Evolutionary conservation across 176 grass and related monocot species (phyloP), one percentile per base, ranked within the genome.

Genomic region (Lolium multiflorum): DNA sequence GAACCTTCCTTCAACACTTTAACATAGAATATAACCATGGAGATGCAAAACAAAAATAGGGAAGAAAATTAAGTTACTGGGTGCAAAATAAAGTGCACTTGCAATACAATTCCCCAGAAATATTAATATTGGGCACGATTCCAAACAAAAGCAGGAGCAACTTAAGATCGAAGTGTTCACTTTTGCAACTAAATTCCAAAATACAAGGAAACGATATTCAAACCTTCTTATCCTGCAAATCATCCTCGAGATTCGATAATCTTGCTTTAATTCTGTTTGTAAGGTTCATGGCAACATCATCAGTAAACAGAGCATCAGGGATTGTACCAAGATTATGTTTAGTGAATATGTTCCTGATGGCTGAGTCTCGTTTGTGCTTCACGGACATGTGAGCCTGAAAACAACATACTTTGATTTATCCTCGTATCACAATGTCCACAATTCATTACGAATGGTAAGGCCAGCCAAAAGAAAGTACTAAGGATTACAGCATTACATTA

Each of bases 181-280:
- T 55, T 72, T 46, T 47, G 38, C 22, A 44, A 83, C 39, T 61
- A 58, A 84, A 76, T 84, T 84, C 17, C 24, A 84, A 74, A 76
- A 76, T 65, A 75, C 12, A 76, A 15, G 61, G 11, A 71, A 56
- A 24, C 4, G 14, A 11, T 87, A 77, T 38, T 85, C 41, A 57
- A 86, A 95, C 96, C 96, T 98, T 98, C 74, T 89, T 98, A 50
- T 98, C 89, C 71, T 87, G 82, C 91, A 98, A 91, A 89, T 98
- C 93, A n/a, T 88, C 87, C 74, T 93, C 84, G 61, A 98, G 81
- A 94, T 89, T 80, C 22, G 79, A 83, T 38, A 95, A 65, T 72
- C 90, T 95, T 22, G 71, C 85, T 91, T 91, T 92, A 72, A 71
- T 89, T 78, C 88, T 91, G 82, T 91, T 94, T 88, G 91, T 88